phyloP scores from a whole-genome alignment of 2,329 filamentous ascomycete species.

The Macrophomina pseudophaseolina region DNA sequence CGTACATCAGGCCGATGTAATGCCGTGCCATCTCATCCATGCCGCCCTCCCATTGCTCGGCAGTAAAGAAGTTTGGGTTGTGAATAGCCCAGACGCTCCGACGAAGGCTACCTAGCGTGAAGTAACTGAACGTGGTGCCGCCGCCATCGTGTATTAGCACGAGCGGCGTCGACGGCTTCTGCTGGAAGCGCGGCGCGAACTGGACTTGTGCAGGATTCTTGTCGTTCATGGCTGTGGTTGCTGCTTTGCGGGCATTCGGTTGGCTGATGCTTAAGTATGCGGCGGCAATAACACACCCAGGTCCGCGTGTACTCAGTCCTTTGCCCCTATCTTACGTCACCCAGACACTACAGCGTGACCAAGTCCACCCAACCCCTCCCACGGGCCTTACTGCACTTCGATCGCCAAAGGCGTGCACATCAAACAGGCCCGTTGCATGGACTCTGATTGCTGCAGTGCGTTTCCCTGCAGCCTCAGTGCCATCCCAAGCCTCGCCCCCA shows the following conservation, averaged over 20 bases:
- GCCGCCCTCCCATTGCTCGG: slow-evolving; percentile 57
- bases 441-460: background rate
- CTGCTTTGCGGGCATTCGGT: background rate
- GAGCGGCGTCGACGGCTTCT: slow-evolving; percentile 48
- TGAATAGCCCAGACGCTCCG: slow-evolving; percentile 60
- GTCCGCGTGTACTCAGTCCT: background rate
- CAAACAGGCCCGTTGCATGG: background rate
- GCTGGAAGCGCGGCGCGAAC: background rate
- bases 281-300: background rate
- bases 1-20: slow-evolving; percentile 56
- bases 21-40: slow-evolving; percentile 60
- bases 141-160: slow-evolving; percentile 67
- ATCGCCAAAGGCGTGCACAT: background rate
- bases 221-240: slow-evolving; percentile 4
- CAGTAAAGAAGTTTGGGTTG: slow-evolving; percentile 59
- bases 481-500: background rate
- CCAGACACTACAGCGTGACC: background rate
- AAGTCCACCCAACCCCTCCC: background rate
- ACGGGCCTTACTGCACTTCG: background rate
- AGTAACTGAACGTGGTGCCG: slow-evolving; percentile 64
- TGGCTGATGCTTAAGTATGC: background rate
- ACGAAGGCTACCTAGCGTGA: slow-evolving; percentile 56
- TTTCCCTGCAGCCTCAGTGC: background rate
- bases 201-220: slow-evolving; percentile 5
- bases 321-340: background rate